Evolutionary conservation across 2,329 filamentous ascomycete species (phyloP), one percentile per base, ranked within the genome.

Genomic region (Diaporthe velutina): DNA sequence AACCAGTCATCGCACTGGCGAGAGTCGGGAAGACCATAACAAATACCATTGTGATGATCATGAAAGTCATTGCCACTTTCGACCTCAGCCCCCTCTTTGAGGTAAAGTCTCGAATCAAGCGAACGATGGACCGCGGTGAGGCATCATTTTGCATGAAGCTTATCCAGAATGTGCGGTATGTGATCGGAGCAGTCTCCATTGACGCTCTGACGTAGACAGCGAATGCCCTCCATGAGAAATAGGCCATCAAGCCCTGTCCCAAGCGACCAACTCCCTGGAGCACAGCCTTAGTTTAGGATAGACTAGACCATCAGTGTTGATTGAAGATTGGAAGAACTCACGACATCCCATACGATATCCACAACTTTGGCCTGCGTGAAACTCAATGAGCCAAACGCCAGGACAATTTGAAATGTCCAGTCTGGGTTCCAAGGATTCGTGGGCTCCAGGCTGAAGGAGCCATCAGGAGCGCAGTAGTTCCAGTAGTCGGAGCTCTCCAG

Each of bases 1-100:
- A 82, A 25, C 81, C 80, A 0, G 80, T 80, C 80, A 82, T 81
- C 1, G 80, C 77, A 35, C 80, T 71, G 3, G 78, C 78, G 10
- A 82, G 54, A 1, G 80, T 81, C 19, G 81, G 81, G 64, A 81
- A 83, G 15, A 64, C 66, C 17, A 81, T 61, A 6, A 79, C 42
- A 42, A 81, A 82, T 28, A 79, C 3, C 66, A 80, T 79, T 13
- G 76, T 78, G 6, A 70, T 28, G 22, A 80, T 55, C 33, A 82
- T 78, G 70, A 81, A 80, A 28, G 42, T 8, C 76, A 79, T 80
- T 5, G 77, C 74, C 1, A 75, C 1, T 54, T 67, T 79, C 3
- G 81, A 81, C 17, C 70, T 74, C 13, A 81, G 73, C 1, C 76
- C 73, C 9, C 75, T 75, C 8, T 70, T 71, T 3, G 33, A 73